phyloP scores from a whole-genome alignment of 2,329 filamentous ascomycete species.

The Arthrinium phaeospermum region DNA sequence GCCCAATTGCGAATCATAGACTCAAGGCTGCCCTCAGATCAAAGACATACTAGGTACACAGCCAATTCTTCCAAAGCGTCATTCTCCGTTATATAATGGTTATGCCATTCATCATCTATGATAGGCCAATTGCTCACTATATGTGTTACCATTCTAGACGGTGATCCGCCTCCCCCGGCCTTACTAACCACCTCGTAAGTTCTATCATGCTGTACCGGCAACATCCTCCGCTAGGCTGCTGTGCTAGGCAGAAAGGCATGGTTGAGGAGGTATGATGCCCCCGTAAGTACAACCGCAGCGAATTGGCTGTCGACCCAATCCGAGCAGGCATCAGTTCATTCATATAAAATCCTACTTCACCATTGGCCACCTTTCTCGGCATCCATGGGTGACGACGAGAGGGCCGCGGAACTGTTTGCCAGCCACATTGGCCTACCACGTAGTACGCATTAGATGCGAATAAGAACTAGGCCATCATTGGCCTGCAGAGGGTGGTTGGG shows the following conservation, averaged over 20 bases:
- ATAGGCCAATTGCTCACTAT: not conserved
- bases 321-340: not conserved
- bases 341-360: not conserved
- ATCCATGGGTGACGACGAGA: not conserved
- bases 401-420: not conserved
- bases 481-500: not conserved
- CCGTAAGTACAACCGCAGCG: not conserved
- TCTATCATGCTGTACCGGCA: not conserved
- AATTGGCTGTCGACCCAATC: not conserved
- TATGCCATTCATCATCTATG: not conserved
- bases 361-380: not conserved
- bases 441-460: not conserved
- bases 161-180: not conserved
- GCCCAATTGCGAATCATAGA: not conserved
- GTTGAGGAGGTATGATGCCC: not conserved
- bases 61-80: not conserved
- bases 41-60: not conserved
- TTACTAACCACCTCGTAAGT: not conserved
- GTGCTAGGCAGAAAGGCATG: not conserved
- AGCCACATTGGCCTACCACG: constrained; percentile 3
- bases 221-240: not conserved
- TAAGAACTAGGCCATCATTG: not conserved
- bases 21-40: not conserved
- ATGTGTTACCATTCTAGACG: not conserved
- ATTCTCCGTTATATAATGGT: not conserved